These are phyloP conservation scores for Protostelium mycophagum DNA, from an alignment of 78 protist genomes.

Conservation along the genomic window DNA sequence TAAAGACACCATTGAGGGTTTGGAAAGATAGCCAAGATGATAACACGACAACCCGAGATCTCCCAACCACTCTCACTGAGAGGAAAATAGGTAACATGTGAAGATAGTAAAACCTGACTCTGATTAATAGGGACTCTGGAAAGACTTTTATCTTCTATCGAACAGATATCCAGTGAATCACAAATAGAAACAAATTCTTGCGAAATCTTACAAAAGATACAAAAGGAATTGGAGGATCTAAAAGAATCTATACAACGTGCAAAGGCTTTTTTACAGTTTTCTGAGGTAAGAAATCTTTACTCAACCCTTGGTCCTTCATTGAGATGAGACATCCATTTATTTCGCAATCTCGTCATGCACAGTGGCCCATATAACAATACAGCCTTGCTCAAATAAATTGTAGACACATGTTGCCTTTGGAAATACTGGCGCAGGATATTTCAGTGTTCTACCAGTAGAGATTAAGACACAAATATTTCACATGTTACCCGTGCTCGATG, in stretches of 20 bases:
- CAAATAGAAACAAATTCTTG: neutral
- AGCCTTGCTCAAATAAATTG: neutral
- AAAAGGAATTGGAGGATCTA: neutral
- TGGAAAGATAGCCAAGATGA: neutral
- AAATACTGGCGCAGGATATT: neutral
- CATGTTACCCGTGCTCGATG: neutral
- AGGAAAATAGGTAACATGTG: neutral
- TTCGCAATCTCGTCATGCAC: too few relatives aligned
- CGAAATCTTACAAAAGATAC: neutral
- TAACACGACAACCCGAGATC: neutral
- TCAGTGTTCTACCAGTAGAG: neutral
- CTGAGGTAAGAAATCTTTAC: neutral
- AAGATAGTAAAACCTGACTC: neutral
- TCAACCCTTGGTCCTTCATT: too few relatives aligned
- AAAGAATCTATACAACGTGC: neutral
- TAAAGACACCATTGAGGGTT: neutral
- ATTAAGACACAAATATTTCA: neutral
- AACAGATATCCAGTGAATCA: neutral
- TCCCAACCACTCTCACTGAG: neutral
- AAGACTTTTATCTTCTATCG: neutral
- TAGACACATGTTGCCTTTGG: neutral
- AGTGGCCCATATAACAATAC: neutral
- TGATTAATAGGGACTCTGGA: neutral
- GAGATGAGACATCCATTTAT: too few relatives aligned
- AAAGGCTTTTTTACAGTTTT: neutral